These are phyloP conservation scores for Metschnikowia vanudenii DNA, from an alignment of 805 yeast genomes.

Conservation along the genomic window DNA sequence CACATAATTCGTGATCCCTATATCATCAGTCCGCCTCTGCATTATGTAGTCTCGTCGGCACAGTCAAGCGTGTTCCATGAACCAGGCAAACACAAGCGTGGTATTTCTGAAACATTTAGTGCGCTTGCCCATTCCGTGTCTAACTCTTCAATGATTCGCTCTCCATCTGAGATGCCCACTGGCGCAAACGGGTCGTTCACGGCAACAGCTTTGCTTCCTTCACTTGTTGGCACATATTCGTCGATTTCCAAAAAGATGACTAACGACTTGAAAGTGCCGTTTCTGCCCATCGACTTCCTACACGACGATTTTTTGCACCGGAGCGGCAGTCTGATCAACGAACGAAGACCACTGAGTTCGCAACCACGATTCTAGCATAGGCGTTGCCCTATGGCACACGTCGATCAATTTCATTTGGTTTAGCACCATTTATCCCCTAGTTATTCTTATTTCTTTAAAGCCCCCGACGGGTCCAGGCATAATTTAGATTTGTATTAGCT, in stretches of 20 bases:
- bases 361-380: not conserved
- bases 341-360: conserved; percentile 1
- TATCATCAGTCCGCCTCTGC: conserved; percentile 18
- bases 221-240: conserved; percentile 40
- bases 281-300: conserved; percentile 42
- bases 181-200: conserved; percentile 8
- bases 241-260: conserved; percentile 36
- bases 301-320: conserved; percentile 28
- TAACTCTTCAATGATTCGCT: conserved; percentile 12
- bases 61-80: conserved; percentile 1
- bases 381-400: too few species aligned
- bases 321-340: conserved; percentile 10
- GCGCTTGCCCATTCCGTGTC: conserved; percentile 20
- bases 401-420: too few species aligned
- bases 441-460: too few species aligned
- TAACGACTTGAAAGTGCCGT: conserved; percentile 37
- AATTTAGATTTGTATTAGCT: too few species aligned
- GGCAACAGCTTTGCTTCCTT: conserved; percentile 39
- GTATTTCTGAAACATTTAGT: conserved; percentile 21
- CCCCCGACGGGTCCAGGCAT: too few species aligned
- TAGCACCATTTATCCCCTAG: too few species aligned
- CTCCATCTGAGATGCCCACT: conserved; percentile 14
- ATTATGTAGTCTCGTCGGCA: conserved; percentile 17
- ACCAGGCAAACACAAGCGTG: conserved; percentile 6
- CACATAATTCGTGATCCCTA: conserved; percentile 14